Percentiles rank a stretch among this genome's conserved stretches.
Conservation (phyloP, 1,139 yeast genomes). For the Pichia sp. region DNA sequence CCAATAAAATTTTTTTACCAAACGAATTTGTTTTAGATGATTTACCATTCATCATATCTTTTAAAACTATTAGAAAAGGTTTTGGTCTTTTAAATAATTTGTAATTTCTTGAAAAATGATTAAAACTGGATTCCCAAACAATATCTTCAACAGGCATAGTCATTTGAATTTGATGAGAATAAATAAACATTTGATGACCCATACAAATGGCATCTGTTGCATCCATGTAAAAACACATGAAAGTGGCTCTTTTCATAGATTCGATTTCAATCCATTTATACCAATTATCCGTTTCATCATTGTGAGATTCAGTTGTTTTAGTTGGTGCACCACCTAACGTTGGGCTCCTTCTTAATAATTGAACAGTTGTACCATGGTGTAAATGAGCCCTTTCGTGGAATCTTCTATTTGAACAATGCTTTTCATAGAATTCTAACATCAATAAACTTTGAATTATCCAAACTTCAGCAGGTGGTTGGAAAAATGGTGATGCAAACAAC, state of each 20-base stretch:
- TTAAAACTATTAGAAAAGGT: conserved; percentile 49
- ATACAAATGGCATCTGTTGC: conserved; percentile 74
- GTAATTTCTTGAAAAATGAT: conserved; percentile 16
- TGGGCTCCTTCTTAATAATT: conserved; percentile 48
- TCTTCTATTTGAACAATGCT: conserved; percentile 37
- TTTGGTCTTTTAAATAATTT: conserved; percentile 24
- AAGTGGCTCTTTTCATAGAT: conserved; percentile 68
- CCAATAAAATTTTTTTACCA: conserved; percentile 59
- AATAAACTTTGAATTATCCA: conserved; percentile 51
- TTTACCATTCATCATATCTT: conserved; percentile 47
- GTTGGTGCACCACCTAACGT: conserved; percentile 50
- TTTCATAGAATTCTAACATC: conserved; percentile 46
- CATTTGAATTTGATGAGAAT: conserved; percentile 67
- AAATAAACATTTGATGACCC: conserved; percentile 66
- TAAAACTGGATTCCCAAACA: conserved; percentile 52
- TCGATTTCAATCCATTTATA: conserved; percentile 56
- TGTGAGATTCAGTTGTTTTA: conserved; percentile 15
- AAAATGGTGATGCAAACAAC: conserved; percentile 44
- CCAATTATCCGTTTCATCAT: conserved; percentile 27
- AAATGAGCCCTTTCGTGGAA: conserved; percentile 53
- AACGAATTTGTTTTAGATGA: conserved; percentile 36
- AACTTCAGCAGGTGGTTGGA: conserved; percentile 42
- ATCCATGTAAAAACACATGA: conserved; percentile 75
- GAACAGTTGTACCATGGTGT: conserved; percentile 55
- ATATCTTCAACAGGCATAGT: conserved; percentile 75